These are phyloP conservation scores for Penicillium chermesinum DNA, from an alignment of 495 filamentous ascomycete genomes.

Conservation along the genomic window DNA sequence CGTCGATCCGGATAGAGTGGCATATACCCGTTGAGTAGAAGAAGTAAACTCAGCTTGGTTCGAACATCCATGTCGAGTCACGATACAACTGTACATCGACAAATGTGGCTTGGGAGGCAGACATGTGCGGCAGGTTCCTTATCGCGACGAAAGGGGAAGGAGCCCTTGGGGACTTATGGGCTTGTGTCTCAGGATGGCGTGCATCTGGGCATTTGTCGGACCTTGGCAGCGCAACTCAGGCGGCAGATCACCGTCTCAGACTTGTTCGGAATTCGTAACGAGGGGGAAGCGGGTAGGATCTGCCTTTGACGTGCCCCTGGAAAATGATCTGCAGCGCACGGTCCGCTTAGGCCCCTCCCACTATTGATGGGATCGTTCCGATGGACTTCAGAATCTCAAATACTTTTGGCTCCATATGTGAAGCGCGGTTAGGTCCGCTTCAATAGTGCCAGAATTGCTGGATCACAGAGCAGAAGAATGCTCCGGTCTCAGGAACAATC, in stretches of 20 bases:
- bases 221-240: background rate
- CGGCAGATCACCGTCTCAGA: background rate
- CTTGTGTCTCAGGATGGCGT: background rate
- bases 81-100: background rate
- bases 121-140: background rate
- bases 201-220: background rate
- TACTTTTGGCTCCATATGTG: constrained; percentile 11
- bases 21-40: background rate
- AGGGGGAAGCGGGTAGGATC: constrained; percentile 8
- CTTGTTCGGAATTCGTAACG: too few species aligned
- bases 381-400: constrained; percentile 30
- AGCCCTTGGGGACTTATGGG: too few species aligned
- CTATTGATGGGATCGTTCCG: constrained; percentile 29
- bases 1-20: background rate
- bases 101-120: too few species aligned
- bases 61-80: background rate
- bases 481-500: background rate
- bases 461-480: too few species aligned
- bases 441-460: too few species aligned
- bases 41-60: background rate
- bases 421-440: too few species aligned
- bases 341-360: constrained; percentile 23
- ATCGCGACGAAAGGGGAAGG: too few species aligned
- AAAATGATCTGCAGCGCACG: constrained; percentile 25
- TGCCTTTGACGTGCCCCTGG: constrained; percentile 20